Conservation (phyloP, 768 basidiomycete genomes). For the Mycena venus region DNA sequence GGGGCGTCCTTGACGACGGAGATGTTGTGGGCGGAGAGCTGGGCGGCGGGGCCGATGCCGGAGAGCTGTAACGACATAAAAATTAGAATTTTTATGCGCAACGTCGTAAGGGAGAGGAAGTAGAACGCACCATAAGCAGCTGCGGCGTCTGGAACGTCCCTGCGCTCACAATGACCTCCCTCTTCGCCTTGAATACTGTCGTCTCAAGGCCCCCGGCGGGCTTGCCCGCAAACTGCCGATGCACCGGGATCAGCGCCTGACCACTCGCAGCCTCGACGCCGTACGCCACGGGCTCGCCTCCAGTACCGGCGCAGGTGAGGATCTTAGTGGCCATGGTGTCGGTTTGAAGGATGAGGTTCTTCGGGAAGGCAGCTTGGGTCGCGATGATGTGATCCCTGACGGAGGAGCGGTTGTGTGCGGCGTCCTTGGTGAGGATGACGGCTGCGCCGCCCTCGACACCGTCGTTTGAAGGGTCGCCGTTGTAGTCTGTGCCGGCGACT, state of each 20-base stretch:
- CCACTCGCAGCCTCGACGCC: conserved; percentile 21
- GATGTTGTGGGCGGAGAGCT: conserved; percentile 16
- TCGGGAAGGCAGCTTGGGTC: neutral
- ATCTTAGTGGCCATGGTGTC: conserved; percentile 24
- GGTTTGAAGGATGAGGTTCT: conserved; percentile 14
- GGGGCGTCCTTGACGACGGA: conserved; percentile 21
- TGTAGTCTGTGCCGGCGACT: conserved; percentile 13
- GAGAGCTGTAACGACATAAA: conserved; percentile 43
- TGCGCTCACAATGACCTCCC: conserved; percentile 57
- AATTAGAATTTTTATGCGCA: neutral
- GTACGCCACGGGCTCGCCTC: conserved; percentile 5
- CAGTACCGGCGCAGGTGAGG: conserved; percentile 12
- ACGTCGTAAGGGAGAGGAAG: too few species aligned
- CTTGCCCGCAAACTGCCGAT: conserved; percentile 18
- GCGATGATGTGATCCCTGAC: conserved; percentile 21
- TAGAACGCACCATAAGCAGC: conserved; percentile 26
- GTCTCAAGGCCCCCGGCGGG: conserved; percentile 15
- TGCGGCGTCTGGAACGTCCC: conserved; percentile 32
- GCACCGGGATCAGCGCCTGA: conserved; percentile 10
- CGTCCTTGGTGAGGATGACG: conserved; percentile 22
- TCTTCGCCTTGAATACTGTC: neutral
- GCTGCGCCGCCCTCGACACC: conserved; percentile 25
- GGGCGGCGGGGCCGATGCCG: conserved; percentile 32
- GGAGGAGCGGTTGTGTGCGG: conserved; percentile 21
- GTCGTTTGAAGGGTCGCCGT: conserved; percentile 16